Percentiles rank a stretch among this genome's conserved stretches.
phyloP scores from a whole-genome alignment of 2,329 filamentous ascomycete genomes.

The Sclerotinia trifoliorum region DNA sequence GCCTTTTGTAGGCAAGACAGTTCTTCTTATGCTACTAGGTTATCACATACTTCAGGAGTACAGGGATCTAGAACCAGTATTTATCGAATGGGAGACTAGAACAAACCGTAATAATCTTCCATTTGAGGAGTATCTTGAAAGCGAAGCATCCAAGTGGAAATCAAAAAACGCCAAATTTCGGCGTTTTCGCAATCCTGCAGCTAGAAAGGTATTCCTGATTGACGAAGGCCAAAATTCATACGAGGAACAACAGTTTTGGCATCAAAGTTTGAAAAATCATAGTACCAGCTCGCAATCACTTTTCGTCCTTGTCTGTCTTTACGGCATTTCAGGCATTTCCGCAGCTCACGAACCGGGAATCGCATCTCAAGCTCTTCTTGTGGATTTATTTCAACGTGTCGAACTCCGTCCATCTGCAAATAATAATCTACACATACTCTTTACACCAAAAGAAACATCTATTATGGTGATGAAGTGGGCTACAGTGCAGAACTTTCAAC shows the following conservation, averaged over 20 bases:
- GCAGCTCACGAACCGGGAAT: not conserved
- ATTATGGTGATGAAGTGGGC: not conserved
- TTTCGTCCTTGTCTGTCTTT: slow-evolving; percentile 6
- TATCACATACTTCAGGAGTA: not conserved
- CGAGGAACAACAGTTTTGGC: not conserved
- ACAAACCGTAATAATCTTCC: not conserved
- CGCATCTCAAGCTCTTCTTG: not conserved
- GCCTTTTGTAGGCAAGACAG: not conserved
- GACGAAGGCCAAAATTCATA: slow-evolving; percentile 2
- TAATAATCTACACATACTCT: not conserved
- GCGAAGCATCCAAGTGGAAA: not conserved
- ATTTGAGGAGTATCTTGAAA: not conserved
- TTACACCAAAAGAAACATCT: not conserved
- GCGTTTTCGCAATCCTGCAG: not conserved
- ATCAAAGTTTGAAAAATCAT: not conserved
- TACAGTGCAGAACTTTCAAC: not conserved
- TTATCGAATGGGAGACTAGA: not conserved
- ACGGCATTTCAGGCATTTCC: not conserved
- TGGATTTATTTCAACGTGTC: not conserved
- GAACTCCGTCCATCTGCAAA: not conserved
- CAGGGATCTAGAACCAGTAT: not conserved
- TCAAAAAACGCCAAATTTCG: not conserved
- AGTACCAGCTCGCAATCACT: not conserved
- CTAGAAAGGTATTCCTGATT: not conserved
- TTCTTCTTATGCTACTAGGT: not conserved